phyloP scores from a whole-genome alignment of 148 eudicot species.

The Rhododendron kiyosumense region DNA sequence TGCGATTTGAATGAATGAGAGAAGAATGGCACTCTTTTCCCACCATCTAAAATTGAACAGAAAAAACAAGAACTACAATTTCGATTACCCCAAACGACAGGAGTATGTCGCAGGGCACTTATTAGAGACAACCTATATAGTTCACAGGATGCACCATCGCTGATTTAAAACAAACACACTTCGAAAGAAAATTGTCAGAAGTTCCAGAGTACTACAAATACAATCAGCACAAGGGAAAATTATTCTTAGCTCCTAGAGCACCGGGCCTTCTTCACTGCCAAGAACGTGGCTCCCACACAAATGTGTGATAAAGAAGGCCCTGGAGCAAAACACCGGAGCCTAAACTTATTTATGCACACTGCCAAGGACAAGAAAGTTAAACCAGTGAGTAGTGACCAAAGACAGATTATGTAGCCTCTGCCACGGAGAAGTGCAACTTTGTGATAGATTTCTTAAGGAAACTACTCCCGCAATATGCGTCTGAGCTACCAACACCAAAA shows the following conservation, averaged over 20 bases:
- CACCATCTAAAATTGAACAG: neutral
- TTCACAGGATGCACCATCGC: neutral
- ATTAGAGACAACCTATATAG: neutral
- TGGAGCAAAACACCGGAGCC: neutral
- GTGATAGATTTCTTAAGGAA: constrained; percentile 49
- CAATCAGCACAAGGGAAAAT: neutral
- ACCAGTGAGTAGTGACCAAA: neutral
- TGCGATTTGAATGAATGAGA: neutral
- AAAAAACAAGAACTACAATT: neutral
- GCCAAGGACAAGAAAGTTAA: neutral
- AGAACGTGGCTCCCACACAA: neutral
- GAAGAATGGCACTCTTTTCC: neutral
- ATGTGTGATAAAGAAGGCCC: neutral
- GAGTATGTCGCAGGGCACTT: neutral
- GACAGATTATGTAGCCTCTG: constrained; percentile 43
- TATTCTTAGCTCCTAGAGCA: neutral
- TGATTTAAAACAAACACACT: neutral
- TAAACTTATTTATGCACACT: neutral
- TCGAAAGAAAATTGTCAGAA: neutral
- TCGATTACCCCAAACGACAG: neutral
- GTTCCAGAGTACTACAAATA: neutral
- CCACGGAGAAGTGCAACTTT: constrained; percentile 43
- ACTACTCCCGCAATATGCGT: constrained; percentile 59
- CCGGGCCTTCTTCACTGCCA: neutral
- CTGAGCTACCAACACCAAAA: constrained; percentile 43